Percentiles rank a stretch among this genome's conserved stretches.
Evolutionary conservation across 75 land plant species (phyloP).

Genomic region (Picea glauca): DNA sequence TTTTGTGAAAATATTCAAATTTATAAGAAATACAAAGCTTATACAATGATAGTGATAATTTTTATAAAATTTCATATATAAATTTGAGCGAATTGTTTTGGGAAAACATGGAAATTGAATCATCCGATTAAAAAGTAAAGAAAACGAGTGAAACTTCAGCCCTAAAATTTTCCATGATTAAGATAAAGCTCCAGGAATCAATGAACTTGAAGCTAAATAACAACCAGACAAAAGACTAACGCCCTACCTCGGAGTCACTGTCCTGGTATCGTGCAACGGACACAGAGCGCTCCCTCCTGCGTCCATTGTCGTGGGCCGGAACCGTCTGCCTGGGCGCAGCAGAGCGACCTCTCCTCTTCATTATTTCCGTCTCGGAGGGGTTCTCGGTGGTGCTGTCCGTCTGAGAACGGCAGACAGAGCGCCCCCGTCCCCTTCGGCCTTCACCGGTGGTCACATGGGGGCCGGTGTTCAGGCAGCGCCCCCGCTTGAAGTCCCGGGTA

Average conservation of each 20-base stretch:
- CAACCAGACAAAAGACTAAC: no score
- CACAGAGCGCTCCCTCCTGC: constrained; percentile 14
- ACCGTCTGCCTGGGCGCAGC: background rate
- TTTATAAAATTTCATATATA: no score
- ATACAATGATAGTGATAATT: no score
- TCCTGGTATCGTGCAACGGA: constrained; percentile 16
- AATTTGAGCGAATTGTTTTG: no score
- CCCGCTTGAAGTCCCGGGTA: background rate
- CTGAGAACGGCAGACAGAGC: constrained; percentile 2
- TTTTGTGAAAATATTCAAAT: no score
- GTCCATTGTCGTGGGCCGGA: background rate
- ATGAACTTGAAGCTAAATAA: background rate
- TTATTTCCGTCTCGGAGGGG: background rate
- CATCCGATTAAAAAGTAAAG: no score
- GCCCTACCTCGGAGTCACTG: constrained; percentile 8
- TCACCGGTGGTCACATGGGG: constrained; percentile 41
- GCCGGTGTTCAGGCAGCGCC: constrained; percentile 52
- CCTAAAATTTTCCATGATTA: no score
- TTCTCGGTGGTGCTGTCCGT: background rate
- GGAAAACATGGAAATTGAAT: no score
- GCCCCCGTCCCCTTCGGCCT: background rate
- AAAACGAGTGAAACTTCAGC: background rate
- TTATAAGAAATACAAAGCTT: no score
- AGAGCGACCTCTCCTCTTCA: constrained; percentile 21
- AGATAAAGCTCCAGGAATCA: background rate